These are phyloP conservation scores for Lichtheimia hyalospora DNA, from an alignment of 371 early-diverging fungal species.

Conservation along the genomic window DNA sequence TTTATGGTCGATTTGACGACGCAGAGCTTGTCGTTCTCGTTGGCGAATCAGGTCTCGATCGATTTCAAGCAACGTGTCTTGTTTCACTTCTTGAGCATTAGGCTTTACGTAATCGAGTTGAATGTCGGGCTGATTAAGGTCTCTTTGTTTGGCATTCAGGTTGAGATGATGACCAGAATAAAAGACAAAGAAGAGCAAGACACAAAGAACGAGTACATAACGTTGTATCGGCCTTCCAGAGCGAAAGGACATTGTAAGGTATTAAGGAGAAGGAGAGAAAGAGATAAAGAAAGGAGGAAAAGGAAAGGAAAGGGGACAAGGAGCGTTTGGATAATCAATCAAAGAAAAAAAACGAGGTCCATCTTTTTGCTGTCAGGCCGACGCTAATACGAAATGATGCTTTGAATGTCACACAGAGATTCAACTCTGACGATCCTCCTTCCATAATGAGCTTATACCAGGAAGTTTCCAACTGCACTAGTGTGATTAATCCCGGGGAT, in stretches of 20 bases:
- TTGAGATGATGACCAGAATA: constrained; percentile 16
- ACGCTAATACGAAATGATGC: too few relatives aligned
- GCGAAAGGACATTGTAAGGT: constrained; percentile 15
- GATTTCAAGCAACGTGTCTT: constrained; percentile 9
- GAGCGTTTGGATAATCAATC: background rate
- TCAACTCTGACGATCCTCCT: constrained; percentile 3
- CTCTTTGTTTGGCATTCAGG: background rate
- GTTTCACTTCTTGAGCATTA: background rate
- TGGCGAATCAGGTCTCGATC: constrained; percentile 14
- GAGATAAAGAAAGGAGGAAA: constrained; percentile 9
- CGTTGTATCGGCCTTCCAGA: constrained; percentile 16
- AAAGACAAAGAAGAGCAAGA: constrained; percentile 20
- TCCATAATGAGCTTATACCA: background rate
- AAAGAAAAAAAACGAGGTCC: background rate
- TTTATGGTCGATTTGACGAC: constrained; percentile 29
- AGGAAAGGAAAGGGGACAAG: constrained; percentile 7
- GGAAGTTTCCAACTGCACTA: too few relatives aligned
- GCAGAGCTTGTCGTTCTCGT: constrained; percentile 2
- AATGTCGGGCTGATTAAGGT: too few relatives aligned
- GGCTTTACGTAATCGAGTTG: constrained; percentile 8
- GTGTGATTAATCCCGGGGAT: too few relatives aligned
- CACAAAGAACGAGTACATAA: constrained; percentile 14
- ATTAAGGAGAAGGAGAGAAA: constrained; percentile 4
- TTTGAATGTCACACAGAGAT: background rate
- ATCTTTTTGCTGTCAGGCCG: too few relatives aligned